Base-by-base conservation (phyloP, 2,329 filamentous ascomycete genomes). In the Xylariomycetidae sp. region DNA sequence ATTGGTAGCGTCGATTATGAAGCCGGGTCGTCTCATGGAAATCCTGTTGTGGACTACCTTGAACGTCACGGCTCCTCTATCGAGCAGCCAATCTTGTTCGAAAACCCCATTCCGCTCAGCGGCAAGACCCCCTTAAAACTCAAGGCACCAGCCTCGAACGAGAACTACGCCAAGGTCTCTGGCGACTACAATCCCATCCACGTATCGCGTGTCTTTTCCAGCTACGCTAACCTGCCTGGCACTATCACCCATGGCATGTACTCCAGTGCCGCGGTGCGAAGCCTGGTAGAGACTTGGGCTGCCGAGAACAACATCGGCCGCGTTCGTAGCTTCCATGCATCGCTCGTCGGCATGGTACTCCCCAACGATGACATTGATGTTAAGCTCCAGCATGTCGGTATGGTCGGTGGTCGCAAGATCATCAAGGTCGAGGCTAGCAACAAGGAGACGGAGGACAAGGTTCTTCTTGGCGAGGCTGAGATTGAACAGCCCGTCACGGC, bases 181-280 rank as follows among this genome's bases (percentile, higher is more conserved):
- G 92, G 92, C 29, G 92, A 98, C 61, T 98, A 88, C 76, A 98
- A 98, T 65, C 92, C 92, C 16, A 98, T 98, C 43, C 92, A 98
- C 71, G 92, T 98, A 27, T 96, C 92, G 10, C 85, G 92, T 36
- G 88, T 96, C 35, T 98, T 98, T 67, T 86, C 92, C 19, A 88
- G 80, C 65, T 98, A 97, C 54, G 94, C 92, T 58, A 92, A 89
- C 60, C 74, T 98, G 12, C 89, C 89, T 2, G 94, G 92, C 31
- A 98, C 92, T 27, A 98, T 98, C 56, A 98, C 92, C 2, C 92
- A 98, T 59, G 92, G 92, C 58, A 98, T 98, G 92, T 98, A 97
- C 73, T 94, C 90, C 2, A 97, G 90, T 63, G 92, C 92, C 46
- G 87, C 92, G 23, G 92, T 98, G 17, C 84, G 94, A 53, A 94